Evolutionary conservation across 75 land plant species (phyloP).

Genomic region (Chamaecyparis obtusa): DNA sequence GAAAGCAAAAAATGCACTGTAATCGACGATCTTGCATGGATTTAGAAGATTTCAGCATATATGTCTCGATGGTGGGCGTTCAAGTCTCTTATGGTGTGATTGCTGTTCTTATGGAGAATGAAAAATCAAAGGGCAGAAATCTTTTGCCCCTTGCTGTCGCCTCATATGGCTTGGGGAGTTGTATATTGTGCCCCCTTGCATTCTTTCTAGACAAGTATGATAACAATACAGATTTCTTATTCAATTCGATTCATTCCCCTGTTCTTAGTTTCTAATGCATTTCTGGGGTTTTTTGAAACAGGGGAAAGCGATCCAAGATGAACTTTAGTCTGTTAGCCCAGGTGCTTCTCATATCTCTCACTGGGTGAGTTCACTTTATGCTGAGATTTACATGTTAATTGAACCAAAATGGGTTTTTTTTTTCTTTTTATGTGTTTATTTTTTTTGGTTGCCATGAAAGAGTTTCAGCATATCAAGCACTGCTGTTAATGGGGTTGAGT

Average conservation of each 20-base stretch:
- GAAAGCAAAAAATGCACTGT: background rate
- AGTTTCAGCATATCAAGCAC: slow-evolving; percentile 35
- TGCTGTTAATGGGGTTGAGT: slow-evolving; percentile 43
- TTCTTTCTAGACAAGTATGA: background rate
- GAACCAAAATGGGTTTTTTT: background rate
- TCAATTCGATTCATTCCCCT: background rate
- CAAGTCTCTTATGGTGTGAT: background rate
- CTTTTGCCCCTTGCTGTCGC: background rate
- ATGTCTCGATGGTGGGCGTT: background rate
- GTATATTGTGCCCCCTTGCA: background rate
- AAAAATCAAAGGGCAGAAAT: background rate
- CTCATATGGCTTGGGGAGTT: background rate
- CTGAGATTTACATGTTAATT: background rate
- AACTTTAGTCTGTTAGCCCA: slow-evolving; percentile 20
- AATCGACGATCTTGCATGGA: background rate
- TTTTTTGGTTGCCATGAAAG: slow-evolving; percentile 8
- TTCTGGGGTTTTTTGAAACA: background rate
- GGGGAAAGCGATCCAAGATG: slow-evolving; percentile 28
- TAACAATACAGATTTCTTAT: background rate
- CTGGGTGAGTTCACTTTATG: slow-evolving; percentile 30
- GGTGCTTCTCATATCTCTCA: slow-evolving; percentile 38
- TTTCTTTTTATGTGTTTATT: background rate
- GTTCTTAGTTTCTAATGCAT: background rate
- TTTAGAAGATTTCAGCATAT: background rate
- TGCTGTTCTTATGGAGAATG: background rate